These are phyloP conservation scores for Orbilia oligospora DNA, from an alignment of 2,329 filamentous ascomycete genomes.

Conservation along the genomic window DNA sequence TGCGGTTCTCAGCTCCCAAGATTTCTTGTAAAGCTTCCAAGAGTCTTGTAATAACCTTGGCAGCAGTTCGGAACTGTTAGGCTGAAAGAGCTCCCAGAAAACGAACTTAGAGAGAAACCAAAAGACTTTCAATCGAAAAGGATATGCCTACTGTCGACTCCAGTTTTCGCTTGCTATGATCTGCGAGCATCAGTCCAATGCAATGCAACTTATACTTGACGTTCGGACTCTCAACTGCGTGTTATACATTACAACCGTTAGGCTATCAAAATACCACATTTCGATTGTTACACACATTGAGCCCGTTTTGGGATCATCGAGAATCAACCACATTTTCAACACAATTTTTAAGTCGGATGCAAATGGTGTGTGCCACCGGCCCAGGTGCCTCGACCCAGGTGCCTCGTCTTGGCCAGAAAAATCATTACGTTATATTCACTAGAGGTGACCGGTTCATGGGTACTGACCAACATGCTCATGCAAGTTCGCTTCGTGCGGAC, in stretches of 20 bases:
- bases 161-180: not conserved
- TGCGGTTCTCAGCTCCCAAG: slow-evolving; percentile 15
- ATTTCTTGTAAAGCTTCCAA: slow-evolving; percentile 10
- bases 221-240: no score
- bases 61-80: slow-evolving; percentile 26
- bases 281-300: slow-evolving; percentile 7
- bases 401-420: slow-evolving; percentile 1
- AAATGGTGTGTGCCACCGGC: not conserved
- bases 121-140: not conserved
- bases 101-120: not conserved
- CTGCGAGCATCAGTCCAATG: not conserved
- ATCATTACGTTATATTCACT: slow-evolving; percentile 12
- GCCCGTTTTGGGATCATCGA: not conserved
- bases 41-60: slow-evolving; percentile 20
- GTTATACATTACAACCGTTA: not conserved
- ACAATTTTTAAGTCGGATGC: not conserved
- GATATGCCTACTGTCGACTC: not conserved
- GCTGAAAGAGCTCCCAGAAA: slow-evolving; percentile 20
- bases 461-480: not conserved
- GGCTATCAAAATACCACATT: not conserved
- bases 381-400: slow-evolving; percentile 2
- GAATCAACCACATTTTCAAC: slow-evolving; percentile 24
- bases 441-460: not conserved
- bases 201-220: no score
- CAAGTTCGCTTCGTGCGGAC: not conserved